Evolutionary conservation across 2,329 filamentous ascomycete species (phyloP), one percentile per base, ranked within the genome.

Genomic region (Diaporthe australafricana): DNA sequence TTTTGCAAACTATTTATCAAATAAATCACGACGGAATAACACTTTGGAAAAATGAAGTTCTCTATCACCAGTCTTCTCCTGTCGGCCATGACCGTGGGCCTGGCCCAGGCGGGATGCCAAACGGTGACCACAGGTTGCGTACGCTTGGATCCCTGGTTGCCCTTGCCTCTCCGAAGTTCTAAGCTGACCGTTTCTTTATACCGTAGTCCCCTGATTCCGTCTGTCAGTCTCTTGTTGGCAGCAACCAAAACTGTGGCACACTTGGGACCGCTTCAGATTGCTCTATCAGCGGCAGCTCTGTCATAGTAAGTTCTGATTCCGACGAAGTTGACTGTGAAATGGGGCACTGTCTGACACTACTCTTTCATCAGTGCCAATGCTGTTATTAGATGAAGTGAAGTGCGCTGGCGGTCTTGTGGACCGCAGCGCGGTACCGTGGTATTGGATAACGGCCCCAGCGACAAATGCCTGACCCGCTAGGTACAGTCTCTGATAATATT

Each of bases 41-140:
- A 16, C 14, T 4, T 16, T 22, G 57, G 17, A 32, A 63, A 47
- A 1, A 63, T 63, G 57, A 47, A 63, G 40, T 63, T 63, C 40
- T 47, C 57, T 22, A 20, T 47, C 57, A 63, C 57, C 40, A 32
- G 57, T 6, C 40, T 63, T 11, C 25, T 63, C 40, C 11, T 63
- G 17, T 63, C 57, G 25, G 27, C 40, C 40, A 2, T 63, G 40
- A 22, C 57, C 40, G 12, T 32, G 4, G 57, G 40, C 27, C 27
- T 47, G n/a, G 40, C 57, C 20, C 57, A 63, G 20, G 57, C 40
- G 6, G 40, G 5, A 25, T 62, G 56, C 40, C 35, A 42, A 4
- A 14, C 40, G 2, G 22, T 16, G 38, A 27, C 1, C 22, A 16
- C 25, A 45, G 40, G 25, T n/a, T 62, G 56, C 40, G 40, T 62